Evolutionary conservation across 1,284 basidiomycete genomes (phyloP), one percentile per base, ranked within the genome.

Genomic region (Trametes polyzona): DNA sequence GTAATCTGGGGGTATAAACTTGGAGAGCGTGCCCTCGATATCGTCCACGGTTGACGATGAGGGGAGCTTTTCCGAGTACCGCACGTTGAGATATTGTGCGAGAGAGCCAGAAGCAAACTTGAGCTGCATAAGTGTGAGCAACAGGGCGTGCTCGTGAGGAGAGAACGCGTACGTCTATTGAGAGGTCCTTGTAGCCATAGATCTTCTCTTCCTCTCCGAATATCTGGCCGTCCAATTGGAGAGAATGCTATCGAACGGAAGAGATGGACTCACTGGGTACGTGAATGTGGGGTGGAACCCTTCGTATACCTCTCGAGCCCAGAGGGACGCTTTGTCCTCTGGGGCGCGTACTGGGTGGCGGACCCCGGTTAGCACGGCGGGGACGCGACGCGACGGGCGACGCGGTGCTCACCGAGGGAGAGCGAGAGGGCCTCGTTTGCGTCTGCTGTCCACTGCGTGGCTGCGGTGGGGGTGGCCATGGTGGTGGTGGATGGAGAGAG

Each of bases 181-280:
- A 74, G 52, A 98, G 78, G 67, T 88, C 87, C 60, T 86, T 82
- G 76, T 98, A 99, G 2, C 96, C 96, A 72, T 96, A 99, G 65
- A 99, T 90, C 74, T 90, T 96, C 77, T 99, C 95, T 54, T 96
- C 92, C 67, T 98, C 93, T 50, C 96, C 96, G 70, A 90, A 98
- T 72, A 98, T 95, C 83, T 92, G 54, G 37, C 36, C 5, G 6
- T 3, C 27, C 21, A 1, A 24, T 35, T 47, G 27, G 19, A 41
- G 44, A 5, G 36, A 44, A 17, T 27, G 12, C 37, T n/a, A 11
- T 10, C n/a, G 8, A 5, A 26, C 27, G 32, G 16, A 33, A 7
- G 27, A 30, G 33, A 35, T 17, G 40, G 8, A 73, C 85, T 57
- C 66, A 92, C 90, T 24, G 94, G 92, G 74, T 96, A 96, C 0